Conservation (phyloP, 331 rosid species). For the Quercus tomentella region DNA sequence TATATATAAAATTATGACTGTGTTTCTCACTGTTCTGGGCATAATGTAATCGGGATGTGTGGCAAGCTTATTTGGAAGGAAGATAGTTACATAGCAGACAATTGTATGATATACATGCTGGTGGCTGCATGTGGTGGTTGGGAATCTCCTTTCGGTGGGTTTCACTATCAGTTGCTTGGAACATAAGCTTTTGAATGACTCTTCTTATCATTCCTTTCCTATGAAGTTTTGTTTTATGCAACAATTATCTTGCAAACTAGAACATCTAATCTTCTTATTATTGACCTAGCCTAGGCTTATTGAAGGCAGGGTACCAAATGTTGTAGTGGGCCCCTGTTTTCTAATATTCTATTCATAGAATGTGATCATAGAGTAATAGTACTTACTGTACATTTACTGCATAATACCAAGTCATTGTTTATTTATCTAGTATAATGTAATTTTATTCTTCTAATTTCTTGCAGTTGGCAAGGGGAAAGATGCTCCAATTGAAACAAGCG, state of each 20-base stretch:
- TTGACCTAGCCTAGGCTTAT: neutral
- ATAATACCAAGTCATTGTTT: constrained; percentile 6
- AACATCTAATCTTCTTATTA: neutral
- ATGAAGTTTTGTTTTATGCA: neutral
- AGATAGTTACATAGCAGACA: neutral
- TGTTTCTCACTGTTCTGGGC: constrained; percentile 12
- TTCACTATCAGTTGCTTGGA: neutral
- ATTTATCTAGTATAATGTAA: constrained; percentile 16
- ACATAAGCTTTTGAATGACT: neutral
- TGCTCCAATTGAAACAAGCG: constrained; percentile 65
- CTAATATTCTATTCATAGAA: neutral
- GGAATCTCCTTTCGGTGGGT: constrained; percentile 11
- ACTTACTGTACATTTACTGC: neutral
- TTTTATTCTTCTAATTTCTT: constrained; percentile 14
- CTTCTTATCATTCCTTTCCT: neutral
- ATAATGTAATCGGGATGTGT: constrained; percentile 20
- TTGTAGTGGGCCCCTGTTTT: neutral
- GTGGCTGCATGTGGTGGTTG: neutral
- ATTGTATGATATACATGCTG: neutral
- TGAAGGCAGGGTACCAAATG: neutral
- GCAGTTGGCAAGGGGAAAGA: constrained; percentile 76
- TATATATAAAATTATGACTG: neutral
- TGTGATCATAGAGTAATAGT: neutral
- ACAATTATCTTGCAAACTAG: neutral
- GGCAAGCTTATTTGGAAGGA: constrained; percentile 13